These are phyloP conservation scores for Penicillium sp. DNA, from an alignment of 2,329 filamentous ascomycete species.

Conservation along the genomic window DNA sequence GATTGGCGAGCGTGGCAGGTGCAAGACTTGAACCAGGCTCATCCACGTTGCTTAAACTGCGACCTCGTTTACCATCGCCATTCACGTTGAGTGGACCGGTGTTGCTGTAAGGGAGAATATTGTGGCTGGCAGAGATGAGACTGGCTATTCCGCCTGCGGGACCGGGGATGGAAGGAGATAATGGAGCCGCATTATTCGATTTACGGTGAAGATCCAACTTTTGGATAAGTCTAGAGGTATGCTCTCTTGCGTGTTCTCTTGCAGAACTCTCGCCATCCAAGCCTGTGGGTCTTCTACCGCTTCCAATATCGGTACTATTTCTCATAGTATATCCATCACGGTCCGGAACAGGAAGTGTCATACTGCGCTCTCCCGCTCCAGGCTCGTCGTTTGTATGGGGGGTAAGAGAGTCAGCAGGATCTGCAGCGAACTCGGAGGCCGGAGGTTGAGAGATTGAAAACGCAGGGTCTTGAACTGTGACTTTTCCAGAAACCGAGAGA, in stretches of 20 bases:
- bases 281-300: slow-evolving; percentile 49
- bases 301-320: slow-evolving; percentile 69
- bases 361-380: slow-evolving; percentile 58
- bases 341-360: slow-evolving; percentile 65
- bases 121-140: slow-evolving; percentile 81
- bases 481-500: slow-evolving; percentile 44
- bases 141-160: slow-evolving; percentile 72
- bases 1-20: slow-evolving; percentile 76
- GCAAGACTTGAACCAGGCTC: slow-evolving; percentile 66
- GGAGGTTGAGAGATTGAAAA: slow-evolving; percentile 90
- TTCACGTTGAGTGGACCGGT: slow-evolving; percentile 40
- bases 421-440: slow-evolving; percentile 87
- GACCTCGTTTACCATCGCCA: slow-evolving; percentile 37
- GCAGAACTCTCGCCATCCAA: slow-evolving; percentile 63
- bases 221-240: slow-evolving; percentile 85
- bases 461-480: slow-evolving; percentile 62
- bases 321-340: slow-evolving; percentile 59
- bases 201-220: slow-evolving; percentile 89
- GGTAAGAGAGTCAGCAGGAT: slow-evolving; percentile 66
- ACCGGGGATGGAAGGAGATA: slow-evolving; percentile 43
- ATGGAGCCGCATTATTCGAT: slow-evolving; percentile 57
- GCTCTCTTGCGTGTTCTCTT: slow-evolving; percentile 70
- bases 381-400: slow-evolving; percentile 57
- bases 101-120: slow-evolving; percentile 66
- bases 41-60: slow-evolving; percentile 40